Percentiles rank a stretch among this genome's conserved stretches.
Evolutionary conservation across 2,329 filamentous ascomycete species (phyloP).

Genomic region (Clonostachys chloroleuca): DNA sequence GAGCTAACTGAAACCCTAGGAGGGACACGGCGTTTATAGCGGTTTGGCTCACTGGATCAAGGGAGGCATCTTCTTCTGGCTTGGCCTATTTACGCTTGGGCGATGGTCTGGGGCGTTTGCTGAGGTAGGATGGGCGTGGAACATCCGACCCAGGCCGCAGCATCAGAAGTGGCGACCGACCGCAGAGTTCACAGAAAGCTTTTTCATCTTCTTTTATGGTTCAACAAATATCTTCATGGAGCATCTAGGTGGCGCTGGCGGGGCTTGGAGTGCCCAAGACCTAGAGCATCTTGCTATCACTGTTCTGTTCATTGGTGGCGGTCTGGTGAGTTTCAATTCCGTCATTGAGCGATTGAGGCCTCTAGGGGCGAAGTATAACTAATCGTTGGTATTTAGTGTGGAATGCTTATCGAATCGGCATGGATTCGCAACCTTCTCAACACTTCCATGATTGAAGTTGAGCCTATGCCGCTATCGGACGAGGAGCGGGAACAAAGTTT

Average conservation of each 20-base stretch:
- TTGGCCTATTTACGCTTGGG: slow-evolving; percentile 80
- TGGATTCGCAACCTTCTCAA: slow-evolving; percentile 65
- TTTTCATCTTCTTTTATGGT: slow-evolving; percentile 87
- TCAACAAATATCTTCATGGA: slow-evolving; percentile 89
- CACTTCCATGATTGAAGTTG: slow-evolving; percentile 34
- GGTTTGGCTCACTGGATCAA: slow-evolving; percentile 93
- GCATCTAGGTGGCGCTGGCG: slow-evolving; percentile 71
- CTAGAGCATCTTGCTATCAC: slow-evolving; percentile 92
- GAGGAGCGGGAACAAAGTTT: slow-evolving; percentile 36
- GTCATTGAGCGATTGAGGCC: neutral
- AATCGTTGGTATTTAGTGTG: slow-evolving; percentile 41
- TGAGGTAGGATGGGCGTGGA: slow-evolving; percentile 95
- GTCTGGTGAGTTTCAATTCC: slow-evolving; percentile 60
- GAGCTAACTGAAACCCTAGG: slow-evolving; percentile 34
- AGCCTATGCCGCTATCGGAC: slow-evolving; percentile 35
- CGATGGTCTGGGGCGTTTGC: slow-evolving; percentile 89
- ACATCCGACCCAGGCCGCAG: slow-evolving; percentile 60
- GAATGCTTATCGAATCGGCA: slow-evolving; percentile 80
- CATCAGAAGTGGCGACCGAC: slow-evolving; percentile 67
- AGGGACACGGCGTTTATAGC: slow-evolving; percentile 67
- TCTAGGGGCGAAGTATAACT: neutral
- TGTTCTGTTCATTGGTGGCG: slow-evolving; percentile 88
- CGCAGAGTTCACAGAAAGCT: slow-evolving; percentile 86
- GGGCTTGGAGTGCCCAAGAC: slow-evolving; percentile 71
- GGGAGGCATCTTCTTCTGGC: slow-evolving; percentile 92